phyloP scores from a whole-genome alignment of 169 alveolate genomes.

The Cryptosporidium xiaoi region DNA sequence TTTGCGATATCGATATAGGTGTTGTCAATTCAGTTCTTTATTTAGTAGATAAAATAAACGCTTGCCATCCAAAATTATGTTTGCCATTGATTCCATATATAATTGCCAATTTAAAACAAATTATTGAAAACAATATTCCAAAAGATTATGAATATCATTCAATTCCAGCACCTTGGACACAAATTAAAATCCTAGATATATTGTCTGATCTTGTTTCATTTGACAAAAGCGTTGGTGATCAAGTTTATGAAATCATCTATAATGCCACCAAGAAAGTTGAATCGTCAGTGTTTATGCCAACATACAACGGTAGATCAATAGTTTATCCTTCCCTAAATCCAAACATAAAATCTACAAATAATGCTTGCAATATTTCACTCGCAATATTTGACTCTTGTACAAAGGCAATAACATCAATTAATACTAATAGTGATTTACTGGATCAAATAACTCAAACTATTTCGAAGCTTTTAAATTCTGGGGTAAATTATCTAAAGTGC shows the following conservation, averaged over 20 bases:
- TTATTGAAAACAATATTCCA: conserved; percentile 92
- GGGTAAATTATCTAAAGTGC: conserved; percentile 91
- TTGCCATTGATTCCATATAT: conserved; percentile 84
- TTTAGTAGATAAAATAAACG: conserved; percentile 78
- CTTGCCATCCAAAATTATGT: conserved; percentile 64
- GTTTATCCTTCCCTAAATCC: background rate
- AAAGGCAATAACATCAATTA: conserved; percentile 88
- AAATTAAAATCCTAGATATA: conserved; percentile 85
- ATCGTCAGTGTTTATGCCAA: conserved; percentile 72
- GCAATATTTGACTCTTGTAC: conserved; percentile 93
- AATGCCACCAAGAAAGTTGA: conserved; percentile 90
- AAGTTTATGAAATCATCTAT: conserved; percentile 90
- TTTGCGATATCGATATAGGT: conserved; percentile 93
- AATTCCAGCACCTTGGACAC: conserved; percentile 97
- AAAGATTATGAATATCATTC: conserved; percentile 94
- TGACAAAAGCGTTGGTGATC: conserved; percentile 87
- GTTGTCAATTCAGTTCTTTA: conserved; percentile 92
- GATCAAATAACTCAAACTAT: conserved; percentile 91
- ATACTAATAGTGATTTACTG: conserved; percentile 88
- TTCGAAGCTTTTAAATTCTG: conserved; percentile 88
- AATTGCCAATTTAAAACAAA: conserved; percentile 90
- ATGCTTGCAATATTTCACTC: conserved; percentile 85
- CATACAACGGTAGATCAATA: conserved; percentile 42
- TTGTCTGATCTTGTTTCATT: conserved; percentile 82
- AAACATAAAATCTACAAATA: conserved; percentile 84